These are phyloP conservation scores for Tuber umbilicatum DNA, from an alignment of 495 filamentous ascomycete species.

Conservation along the genomic window DNA sequence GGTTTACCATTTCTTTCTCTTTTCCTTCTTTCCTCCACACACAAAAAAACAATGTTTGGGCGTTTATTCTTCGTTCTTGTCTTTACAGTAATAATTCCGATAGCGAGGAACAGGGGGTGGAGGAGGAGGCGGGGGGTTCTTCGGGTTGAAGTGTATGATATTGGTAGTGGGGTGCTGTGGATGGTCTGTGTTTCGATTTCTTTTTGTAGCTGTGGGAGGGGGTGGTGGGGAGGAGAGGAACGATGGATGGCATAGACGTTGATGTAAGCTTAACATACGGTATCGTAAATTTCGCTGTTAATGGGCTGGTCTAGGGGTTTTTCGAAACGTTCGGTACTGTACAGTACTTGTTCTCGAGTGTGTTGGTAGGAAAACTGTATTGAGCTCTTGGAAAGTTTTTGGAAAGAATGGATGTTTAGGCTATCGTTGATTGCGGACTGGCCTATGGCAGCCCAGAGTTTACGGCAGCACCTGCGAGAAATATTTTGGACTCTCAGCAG, in stretches of 20 bases:
- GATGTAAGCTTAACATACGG: not conserved
- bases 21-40: not conserved
- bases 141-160: not conserved
- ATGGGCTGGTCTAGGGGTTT: not conserved
- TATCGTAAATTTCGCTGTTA: not conserved
- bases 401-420: no score
- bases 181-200: not conserved
- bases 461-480: not conserved
- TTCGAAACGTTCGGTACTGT: not conserved
- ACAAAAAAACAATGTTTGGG: constrained; percentile 1
- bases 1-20: not conserved
- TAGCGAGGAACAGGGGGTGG: not conserved
- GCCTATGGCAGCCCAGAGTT: not conserved
- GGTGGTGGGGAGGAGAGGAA: not conserved
- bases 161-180: not conserved
- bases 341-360: not conserved
- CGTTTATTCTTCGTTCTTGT: not conserved
- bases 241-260: not conserved
- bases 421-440: not conserved
- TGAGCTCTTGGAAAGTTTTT: not conserved
- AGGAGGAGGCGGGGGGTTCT: not conserved
- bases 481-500: not conserved
- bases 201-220: not conserved
- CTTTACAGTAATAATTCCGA: not conserved
- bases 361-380: not conserved